Evolutionary conservation across 148 eudicot species (phyloP), one percentile per base, ranked within the genome.

Genomic region (Amaranthus cruentus): DNA sequence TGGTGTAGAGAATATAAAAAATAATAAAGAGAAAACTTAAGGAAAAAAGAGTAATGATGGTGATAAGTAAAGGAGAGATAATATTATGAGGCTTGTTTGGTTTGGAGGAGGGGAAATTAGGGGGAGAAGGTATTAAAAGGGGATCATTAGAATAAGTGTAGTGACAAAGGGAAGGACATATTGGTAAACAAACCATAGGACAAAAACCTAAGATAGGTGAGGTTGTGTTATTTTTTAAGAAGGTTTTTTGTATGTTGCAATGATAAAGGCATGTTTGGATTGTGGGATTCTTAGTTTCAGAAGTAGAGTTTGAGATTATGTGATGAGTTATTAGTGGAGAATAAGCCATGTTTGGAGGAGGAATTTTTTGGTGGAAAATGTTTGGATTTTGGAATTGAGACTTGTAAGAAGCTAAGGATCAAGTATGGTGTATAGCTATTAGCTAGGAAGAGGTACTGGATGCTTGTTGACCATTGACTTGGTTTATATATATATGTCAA

Each of bases 1-100:
- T 82, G 46, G 76, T 70, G 81, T 86, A 88, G 44, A 88, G 59
- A 47, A 70, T 18, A 69, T 85, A 86, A 65, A 80, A 79, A 4
- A 62, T 49, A 11, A 88, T 76, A 7, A 82, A 6, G 28, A 82
- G 73, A 74, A 88, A 86, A 52, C 64, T 48, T 0, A 77, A 10
- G 72, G 84, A 83, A 9, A 85, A 47, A 9, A 79, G 46, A 0
- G 68, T 59, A 18, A 85, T 80, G 70, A 81, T 82, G 48, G 83
- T 64, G 59, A 78, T 77, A 53, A 85, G 83, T 55, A 79, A 46
- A 12, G 76, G 77, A 2, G 88, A 76, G 47, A 79, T 68, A 28
- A 28, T 28, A 46, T 69, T 9, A 54, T 77, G 75, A 44, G 82
- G 28, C 28, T 44, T 80, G 62, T 71, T 80, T 71, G 76, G 82